Evolutionary conservation across 768 basidiomycete species (phyloP).

Genomic region (Phylloporus scabripes): DNA sequence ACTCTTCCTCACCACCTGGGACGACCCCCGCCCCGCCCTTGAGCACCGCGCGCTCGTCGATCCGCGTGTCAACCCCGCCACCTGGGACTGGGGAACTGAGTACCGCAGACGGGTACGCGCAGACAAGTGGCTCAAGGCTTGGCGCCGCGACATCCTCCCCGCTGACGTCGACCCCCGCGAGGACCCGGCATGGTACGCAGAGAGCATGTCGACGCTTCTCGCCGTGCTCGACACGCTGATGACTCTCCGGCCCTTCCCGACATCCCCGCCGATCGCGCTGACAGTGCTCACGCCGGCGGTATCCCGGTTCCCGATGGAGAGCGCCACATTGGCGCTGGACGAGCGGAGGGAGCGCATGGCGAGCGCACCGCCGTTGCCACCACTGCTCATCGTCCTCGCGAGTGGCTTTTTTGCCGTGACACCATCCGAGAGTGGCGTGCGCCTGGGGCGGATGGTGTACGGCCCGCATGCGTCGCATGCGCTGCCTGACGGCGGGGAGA

Average conservation of each 20-base stretch:
- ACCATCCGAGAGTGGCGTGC: conserved; percentile 22
- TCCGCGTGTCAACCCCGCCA: conserved; percentile 14
- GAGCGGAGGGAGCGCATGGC: conserved; percentile 20
- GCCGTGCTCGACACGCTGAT: conserved; percentile 32
- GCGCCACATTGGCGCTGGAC: conserved; percentile 1
- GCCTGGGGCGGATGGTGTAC: conserved; percentile 13
- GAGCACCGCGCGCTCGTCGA: conserved; percentile 23
- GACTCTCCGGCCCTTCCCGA: conserved; percentile 30
- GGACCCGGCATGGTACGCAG: background rate
- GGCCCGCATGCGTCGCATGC: conserved; percentile 15
- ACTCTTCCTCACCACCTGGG: conserved; percentile 44
- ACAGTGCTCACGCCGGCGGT: conserved; percentile 12
- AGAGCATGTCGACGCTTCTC: conserved; percentile 19
- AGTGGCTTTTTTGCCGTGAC: conserved; percentile 10
- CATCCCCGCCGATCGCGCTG: conserved; percentile 19
- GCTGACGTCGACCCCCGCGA: background rate
- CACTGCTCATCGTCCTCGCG: conserved; percentile 24
- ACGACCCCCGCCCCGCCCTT: conserved; percentile 41
- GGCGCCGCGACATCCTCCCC: conserved; percentile 15
- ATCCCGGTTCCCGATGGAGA: conserved; percentile 8
- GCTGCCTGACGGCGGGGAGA: background rate
- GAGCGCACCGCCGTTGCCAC: conserved; percentile 31
- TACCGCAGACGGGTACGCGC: conserved; percentile 21
- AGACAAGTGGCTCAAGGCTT: conserved; percentile 22
- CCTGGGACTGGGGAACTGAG: conserved; percentile 22